These are phyloP conservation scores for Epichloe sp. DNA, from an alignment of 2,329 filamentous ascomycete species.

Conservation along the genomic window DNA sequence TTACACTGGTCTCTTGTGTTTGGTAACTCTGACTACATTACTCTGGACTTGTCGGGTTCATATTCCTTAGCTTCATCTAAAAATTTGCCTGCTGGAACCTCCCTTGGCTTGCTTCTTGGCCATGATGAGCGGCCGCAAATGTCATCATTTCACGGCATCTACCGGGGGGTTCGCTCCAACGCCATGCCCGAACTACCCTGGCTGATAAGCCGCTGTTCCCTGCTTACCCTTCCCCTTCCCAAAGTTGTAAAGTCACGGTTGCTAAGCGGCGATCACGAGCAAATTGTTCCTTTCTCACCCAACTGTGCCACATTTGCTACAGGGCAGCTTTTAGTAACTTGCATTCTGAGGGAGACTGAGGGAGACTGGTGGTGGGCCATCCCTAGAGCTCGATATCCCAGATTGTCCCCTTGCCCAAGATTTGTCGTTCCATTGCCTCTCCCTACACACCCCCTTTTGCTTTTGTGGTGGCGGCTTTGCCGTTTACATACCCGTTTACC, in stretches of 20 bases:
- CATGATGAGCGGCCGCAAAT: not conserved
- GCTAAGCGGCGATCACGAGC: not conserved
- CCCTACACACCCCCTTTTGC: constrained; percentile 1
- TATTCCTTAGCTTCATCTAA: not conserved
- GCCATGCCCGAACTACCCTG: constrained; percentile 1
- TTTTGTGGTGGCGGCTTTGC: constrained; percentile 5
- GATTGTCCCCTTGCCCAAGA: not conserved
- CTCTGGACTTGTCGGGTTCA: not conserved
- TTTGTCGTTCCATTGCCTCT: not conserved
- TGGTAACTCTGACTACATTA: not conserved
- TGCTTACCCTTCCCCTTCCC: not conserved
- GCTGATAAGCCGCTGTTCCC: not conserved
- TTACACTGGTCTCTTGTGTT: constrained; percentile 1
- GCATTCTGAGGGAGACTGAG: not conserved
- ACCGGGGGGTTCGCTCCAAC: not conserved
- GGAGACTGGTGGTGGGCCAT: not conserved
- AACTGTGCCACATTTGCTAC: not conserved
- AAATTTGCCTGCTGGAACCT: not conserved
- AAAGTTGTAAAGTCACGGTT: not conserved
- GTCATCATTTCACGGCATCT: not conserved
- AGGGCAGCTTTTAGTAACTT: not conserved
- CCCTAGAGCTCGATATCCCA: constrained; percentile 1
- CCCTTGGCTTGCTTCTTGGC: not conserved
- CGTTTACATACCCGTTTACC: constrained; percentile 2
- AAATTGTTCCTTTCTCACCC: not conserved